Conservation (phyloP, 2,329 filamentous ascomycete species). For the Pochonia chlamydosporia region DNA sequence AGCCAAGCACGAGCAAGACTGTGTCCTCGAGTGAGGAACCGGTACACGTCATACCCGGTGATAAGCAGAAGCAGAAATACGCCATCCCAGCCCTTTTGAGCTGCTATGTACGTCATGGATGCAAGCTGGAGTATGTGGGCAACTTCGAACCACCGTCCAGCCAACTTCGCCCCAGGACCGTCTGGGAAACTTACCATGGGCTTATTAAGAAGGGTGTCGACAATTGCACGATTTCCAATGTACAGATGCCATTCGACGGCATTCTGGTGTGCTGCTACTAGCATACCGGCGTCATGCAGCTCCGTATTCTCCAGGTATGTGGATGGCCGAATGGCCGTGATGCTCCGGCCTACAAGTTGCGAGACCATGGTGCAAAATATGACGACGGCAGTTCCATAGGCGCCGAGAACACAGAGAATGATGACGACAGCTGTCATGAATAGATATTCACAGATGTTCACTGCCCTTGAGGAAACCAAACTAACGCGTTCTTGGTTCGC, state of each 20-base stretch:
- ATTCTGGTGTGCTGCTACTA: constrained; percentile 19
- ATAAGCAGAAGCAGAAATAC: constrained; percentile 1
- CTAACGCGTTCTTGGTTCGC: neutral
- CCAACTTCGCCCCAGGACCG: constrained; percentile 4
- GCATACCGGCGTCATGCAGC: constrained; percentile 20
- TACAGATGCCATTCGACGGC: constrained; percentile 20
- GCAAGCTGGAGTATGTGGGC: constrained; percentile 17
- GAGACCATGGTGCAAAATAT: constrained; percentile 14
- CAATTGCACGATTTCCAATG: constrained; percentile 19
- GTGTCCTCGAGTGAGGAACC: neutral
- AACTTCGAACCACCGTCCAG: constrained; percentile 13
- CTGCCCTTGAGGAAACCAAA: neutral
- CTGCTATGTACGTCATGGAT: constrained; percentile 16
- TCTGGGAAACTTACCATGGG: constrained; percentile 17
- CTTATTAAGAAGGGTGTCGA: constrained; percentile 21
- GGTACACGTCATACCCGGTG: neutral
- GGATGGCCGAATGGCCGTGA: constrained; percentile 12
- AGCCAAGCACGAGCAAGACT: neutral
- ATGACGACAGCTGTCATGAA: neutral
- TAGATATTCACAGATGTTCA: neutral
- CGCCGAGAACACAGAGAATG: neutral
- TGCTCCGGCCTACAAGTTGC: constrained; percentile 11
- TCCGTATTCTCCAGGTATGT: constrained; percentile 19
- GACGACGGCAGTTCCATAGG: constrained; percentile 15
- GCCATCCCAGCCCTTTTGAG: constrained; percentile 5